Evolutionary conservation across 768 basidiomycete genomes (phyloP).

Genomic region (Lentinula edodes): DNA sequence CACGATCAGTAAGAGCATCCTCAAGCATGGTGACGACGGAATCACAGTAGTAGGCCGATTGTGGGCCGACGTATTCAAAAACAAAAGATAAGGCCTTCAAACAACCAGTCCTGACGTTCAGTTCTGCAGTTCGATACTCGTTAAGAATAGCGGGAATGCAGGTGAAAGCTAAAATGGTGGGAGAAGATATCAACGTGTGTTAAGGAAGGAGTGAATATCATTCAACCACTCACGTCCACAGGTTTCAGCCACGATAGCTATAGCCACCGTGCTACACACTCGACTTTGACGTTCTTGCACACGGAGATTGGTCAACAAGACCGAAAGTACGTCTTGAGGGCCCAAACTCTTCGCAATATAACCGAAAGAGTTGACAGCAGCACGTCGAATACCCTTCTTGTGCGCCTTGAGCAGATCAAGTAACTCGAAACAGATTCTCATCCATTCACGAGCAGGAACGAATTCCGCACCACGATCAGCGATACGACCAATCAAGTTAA

Average conservation of each 20-base stretch:
- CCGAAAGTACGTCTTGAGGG: slow-evolving; percentile 95
- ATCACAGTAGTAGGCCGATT: slow-evolving; percentile 94
- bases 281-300: slow-evolving; percentile 99
- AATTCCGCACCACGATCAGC: slow-evolving; percentile 99
- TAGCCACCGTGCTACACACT: slow-evolving; percentile 97
- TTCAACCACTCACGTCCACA: slow-evolving; percentile 58
- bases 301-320: slow-evolving; percentile 91
- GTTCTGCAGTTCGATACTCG: slow-evolving; percentile 96
- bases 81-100: slow-evolving; percentile 98
- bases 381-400: slow-evolving; percentile 98
- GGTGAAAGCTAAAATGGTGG: slow-evolving; percentile 66
- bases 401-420: slow-evolving; percentile 97
- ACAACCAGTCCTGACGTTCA: slow-evolving; percentile 98
- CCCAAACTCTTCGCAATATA: slow-evolving; percentile 99
- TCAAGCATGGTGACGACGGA: slow-evolving; percentile 98
- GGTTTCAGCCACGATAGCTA: slow-evolving; percentile 92
- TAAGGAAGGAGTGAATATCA: neutral
- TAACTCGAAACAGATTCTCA: slow-evolving; percentile 99
- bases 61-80: slow-evolving; percentile 97
- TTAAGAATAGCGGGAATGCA: slow-evolving; percentile 98
- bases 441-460: slow-evolving; percentile 98
- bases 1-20: slow-evolving; percentile 96
- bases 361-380: slow-evolving; percentile 98
- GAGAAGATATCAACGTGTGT: slow-evolving; percentile 9
- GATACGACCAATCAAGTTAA: slow-evolving; percentile 99